Percentiles rank a stretch among this genome's conserved stretches.
These are phyloP conservation scores for Sarocladium kiliense DNA, from an alignment of 2,329 filamentous ascomycete genomes.

Conservation along the genomic window DNA sequence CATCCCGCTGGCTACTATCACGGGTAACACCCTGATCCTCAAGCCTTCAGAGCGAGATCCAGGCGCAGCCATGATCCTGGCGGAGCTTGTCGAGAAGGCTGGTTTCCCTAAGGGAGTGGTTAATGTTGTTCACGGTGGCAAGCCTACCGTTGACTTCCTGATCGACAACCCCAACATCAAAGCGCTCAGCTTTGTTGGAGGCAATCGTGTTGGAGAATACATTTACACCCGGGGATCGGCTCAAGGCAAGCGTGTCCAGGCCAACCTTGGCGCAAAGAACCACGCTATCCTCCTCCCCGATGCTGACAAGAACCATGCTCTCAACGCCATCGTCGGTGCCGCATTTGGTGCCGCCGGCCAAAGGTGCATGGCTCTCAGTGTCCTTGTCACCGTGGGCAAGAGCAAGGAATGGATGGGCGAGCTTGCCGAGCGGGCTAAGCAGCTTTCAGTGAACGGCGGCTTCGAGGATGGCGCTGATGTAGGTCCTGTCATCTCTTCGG, in stretches of 20 bases:
- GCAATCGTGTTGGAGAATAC: slow-evolving; percentile 78
- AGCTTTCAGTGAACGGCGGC: slow-evolving; percentile 64
- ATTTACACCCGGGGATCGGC: slow-evolving; percentile 69
- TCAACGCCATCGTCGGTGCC: slow-evolving; percentile 70
- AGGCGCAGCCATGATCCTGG: slow-evolving; percentile 60
- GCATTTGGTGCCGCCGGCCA: slow-evolving; percentile 65
- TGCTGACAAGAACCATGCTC: slow-evolving; percentile 74
- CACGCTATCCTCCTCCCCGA: slow-evolving; percentile 72
- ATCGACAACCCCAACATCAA: slow-evolving; percentile 73
- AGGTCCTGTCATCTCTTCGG: slow-evolving; percentile 67
- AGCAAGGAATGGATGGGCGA: slow-evolving; percentile 71
- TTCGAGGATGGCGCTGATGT: slow-evolving; percentile 70
- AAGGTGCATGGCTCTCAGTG: slow-evolving; percentile 64
- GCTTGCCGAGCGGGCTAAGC: slow-evolving; percentile 64
- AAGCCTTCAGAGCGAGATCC: slow-evolving; percentile 77
- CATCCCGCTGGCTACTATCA: slow-evolving; percentile 73
- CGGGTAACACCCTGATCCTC: slow-evolving; percentile 69
- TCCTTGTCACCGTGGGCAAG: slow-evolving; percentile 61
- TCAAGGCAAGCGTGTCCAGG: slow-evolving; percentile 75
- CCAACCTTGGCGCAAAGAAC: slow-evolving; percentile 77
- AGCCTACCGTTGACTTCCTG: slow-evolving; percentile 72
- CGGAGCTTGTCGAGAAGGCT: slow-evolving; percentile 57
- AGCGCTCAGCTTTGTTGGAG: slow-evolving; percentile 71
- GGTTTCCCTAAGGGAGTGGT: slow-evolving; percentile 70
- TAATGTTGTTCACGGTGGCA: slow-evolving; percentile 69